These are phyloP conservation scores for Malassezia nana DNA, from an alignment of 1,284 basidiomycete species.

Conservation along the genomic window DNA sequence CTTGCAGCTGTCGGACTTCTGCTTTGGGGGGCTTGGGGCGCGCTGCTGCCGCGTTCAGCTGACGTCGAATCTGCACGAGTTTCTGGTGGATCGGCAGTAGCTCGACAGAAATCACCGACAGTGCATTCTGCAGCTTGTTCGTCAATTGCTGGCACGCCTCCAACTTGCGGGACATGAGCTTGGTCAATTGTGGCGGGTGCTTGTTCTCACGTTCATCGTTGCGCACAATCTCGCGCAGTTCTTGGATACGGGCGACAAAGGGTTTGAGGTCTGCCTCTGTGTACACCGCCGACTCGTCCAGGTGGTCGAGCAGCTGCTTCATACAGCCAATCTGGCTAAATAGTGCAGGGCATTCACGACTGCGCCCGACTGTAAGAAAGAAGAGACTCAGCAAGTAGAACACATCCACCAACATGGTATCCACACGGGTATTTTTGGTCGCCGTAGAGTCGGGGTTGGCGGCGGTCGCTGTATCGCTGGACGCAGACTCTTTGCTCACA, in stretches of 20 bases:
- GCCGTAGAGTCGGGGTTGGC: slow-evolving; percentile 9
- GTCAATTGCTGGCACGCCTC: slow-evolving; percentile 62
- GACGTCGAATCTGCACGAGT: slow-evolving; percentile 74
- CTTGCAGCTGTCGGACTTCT: slow-evolving; percentile 78
- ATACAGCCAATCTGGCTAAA: slow-evolving; percentile 46
- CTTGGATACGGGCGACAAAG: slow-evolving; percentile 35
- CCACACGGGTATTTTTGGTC: slow-evolving; percentile 38
- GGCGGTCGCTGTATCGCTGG: not conserved
- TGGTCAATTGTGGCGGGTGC: slow-evolving; percentile 76
- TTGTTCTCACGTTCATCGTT: slow-evolving; percentile 58
- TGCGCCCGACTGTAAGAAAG: slow-evolving; percentile 47
- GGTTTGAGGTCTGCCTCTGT: slow-evolving; percentile 45
- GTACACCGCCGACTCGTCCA: slow-evolving; percentile 45
- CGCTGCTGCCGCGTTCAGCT: slow-evolving; percentile 76
- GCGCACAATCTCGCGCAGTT: slow-evolving; percentile 43
- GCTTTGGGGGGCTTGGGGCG: slow-evolving; percentile 72
- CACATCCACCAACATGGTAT: slow-evolving; percentile 47
- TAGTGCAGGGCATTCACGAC: slow-evolving; percentile 41
- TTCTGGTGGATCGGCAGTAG: slow-evolving; percentile 54
- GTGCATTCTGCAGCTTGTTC: slow-evolving; percentile 35
- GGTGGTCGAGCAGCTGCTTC: slow-evolving; percentile 47
- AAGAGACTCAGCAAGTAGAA: slow-evolving; percentile 46
- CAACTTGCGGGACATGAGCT: slow-evolving; percentile 77
- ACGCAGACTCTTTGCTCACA: not conserved
- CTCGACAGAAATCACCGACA: slow-evolving; percentile 47